Evolutionary conservation across 1,139 yeast species (phyloP).

Genomic region (Candida smagusa): DNA sequence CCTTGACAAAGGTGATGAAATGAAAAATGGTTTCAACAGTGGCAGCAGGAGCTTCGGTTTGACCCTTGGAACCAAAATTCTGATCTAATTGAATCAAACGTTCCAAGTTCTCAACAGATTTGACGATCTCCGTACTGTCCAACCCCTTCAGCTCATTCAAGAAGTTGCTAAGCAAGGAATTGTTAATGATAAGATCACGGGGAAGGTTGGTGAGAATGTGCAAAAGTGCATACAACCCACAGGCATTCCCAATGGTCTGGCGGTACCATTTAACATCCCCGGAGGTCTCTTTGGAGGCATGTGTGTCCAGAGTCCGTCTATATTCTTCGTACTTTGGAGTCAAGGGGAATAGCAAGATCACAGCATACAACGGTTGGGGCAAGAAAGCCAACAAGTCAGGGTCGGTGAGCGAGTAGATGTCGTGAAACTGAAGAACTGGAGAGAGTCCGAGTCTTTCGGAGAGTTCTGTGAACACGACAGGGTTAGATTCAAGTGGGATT

Average conservation of each 20-base stretch:
- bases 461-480: constrained; percentile 74
- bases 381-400: constrained; percentile 72
- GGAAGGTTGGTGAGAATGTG: constrained; percentile 72
- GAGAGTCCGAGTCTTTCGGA: constrained; percentile 68
- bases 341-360: constrained; percentile 79
- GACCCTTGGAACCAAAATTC: constrained; percentile 64
- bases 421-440: constrained; percentile 62
- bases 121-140: constrained; percentile 35
- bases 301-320: constrained; percentile 33
- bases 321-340: constrained; percentile 57
- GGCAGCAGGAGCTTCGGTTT: constrained; percentile 76
- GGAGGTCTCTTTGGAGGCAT: constrained; percentile 12
- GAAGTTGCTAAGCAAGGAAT: constrained; percentile 28
- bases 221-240: constrained; percentile 87
- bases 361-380: constrained; percentile 77
- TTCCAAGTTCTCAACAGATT: constrained; percentile 55
- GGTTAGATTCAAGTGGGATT: constrained; percentile 89
- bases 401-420: constrained; percentile 80
- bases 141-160: constrained; percentile 12
- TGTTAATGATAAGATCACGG: constrained; percentile 36
- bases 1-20: constrained; percentile 71
- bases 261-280: constrained; percentile 60
- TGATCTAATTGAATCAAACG: constrained; percentile 45
- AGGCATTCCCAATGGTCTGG: constrained; percentile 85
- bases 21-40: constrained; percentile 66